Conservation (phyloP, 768 basidiomycete species). For the Sarcodon sp. region DNA sequence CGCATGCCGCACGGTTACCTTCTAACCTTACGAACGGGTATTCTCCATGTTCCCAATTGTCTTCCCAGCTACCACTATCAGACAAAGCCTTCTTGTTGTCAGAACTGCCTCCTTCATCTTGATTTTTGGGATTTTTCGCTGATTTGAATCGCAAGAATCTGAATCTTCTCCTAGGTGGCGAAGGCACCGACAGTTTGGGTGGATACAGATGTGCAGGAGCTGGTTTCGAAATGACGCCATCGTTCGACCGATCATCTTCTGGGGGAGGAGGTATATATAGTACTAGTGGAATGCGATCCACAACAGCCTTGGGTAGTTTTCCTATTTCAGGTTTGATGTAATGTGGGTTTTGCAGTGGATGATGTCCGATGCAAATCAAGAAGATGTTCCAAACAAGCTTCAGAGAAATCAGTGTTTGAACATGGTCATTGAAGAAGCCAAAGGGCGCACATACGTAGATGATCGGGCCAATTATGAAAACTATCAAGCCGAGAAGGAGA, state of each 20-base stretch:
- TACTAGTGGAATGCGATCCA: slow-evolving; percentile 73
- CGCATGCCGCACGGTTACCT: slow-evolving; percentile 73
- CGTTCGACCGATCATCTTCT: slow-evolving; percentile 18
- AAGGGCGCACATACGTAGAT: slow-evolving; percentile 46
- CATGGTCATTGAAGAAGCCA: not conserved
- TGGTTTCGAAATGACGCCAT: slow-evolving; percentile 26
- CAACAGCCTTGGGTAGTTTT: slow-evolving; percentile 56
- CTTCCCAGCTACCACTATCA: slow-evolving; percentile 52
- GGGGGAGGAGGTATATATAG: slow-evolving; percentile 79
- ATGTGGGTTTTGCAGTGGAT: slow-evolving; percentile 62
- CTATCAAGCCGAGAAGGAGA: slow-evolving; percentile 57
- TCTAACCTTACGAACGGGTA: slow-evolving; percentile 77
- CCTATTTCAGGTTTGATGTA: slow-evolving; percentile 70
- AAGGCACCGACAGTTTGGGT: slow-evolving; percentile 27
- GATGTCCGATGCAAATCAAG: slow-evolving; percentile 67
- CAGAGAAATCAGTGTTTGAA: not conserved
- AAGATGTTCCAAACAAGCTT: slow-evolving; percentile 72
- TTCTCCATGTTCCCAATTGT: slow-evolving; percentile 60
- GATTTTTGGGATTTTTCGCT: slow-evolving; percentile 10
- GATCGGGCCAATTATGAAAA: slow-evolving; percentile 71
- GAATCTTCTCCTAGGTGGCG: slow-evolving; percentile 32
- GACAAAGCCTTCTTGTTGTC: slow-evolving; percentile 5
- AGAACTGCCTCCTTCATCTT: slow-evolving; percentile 10
- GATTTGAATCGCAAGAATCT: slow-evolving; percentile 26
- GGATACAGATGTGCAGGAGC: slow-evolving; percentile 47